Evolutionary conservation across 1,284 basidiomycete genomes (phyloP).

Genomic region (Singerocomus rubriflavus): DNA sequence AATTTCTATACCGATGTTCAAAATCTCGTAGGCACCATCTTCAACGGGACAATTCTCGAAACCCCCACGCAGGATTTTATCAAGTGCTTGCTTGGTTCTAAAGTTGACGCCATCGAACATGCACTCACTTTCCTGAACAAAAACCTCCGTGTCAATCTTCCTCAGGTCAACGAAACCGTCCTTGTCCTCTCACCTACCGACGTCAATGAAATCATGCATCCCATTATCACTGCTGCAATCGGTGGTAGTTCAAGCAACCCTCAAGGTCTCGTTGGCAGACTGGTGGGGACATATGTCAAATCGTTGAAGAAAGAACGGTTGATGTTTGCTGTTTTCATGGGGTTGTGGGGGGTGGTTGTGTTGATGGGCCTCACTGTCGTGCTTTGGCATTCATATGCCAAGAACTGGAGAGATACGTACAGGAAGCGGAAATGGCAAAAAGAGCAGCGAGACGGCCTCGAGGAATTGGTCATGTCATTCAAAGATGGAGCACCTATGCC

Average conservation of each 20-base stretch:
- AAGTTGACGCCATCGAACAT: conserved; percentile 82
- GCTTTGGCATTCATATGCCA: conserved; percentile 64
- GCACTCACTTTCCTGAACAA: conserved; percentile 91
- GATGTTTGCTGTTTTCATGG: conserved; percentile 82
- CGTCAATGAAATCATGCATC: conserved; percentile 72
- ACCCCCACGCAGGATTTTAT: conserved; percentile 84
- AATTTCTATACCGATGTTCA: conserved; percentile 75
- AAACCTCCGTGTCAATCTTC: conserved; percentile 79
- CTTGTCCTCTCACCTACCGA: conserved; percentile 71
- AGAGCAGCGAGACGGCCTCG: conserved; percentile 48
- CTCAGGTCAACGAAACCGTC: conserved; percentile 67
- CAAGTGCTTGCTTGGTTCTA: conserved; percentile 85
- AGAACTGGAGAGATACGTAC: conserved; percentile 43
- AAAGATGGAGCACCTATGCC: conserved; percentile 24
- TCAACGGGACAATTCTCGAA: conserved; percentile 81
- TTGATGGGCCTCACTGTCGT: conserved; percentile 67
- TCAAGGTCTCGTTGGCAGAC: conserved; percentile 67
- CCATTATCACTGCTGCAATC: conserved; percentile 78
- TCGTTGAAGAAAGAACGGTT: conserved; percentile 76
- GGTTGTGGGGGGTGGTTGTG: conserved; percentile 74
- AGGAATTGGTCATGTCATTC: conserved; percentile 44
- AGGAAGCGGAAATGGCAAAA: conserved; percentile 48
- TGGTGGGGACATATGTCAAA: conserved; percentile 71
- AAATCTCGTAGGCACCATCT: conserved; percentile 64
- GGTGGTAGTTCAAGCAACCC: conserved; percentile 55